phyloP scores from a whole-genome alignment of 495 filamentous ascomycete genomes.

The Margaritispora aquatica region DNA sequence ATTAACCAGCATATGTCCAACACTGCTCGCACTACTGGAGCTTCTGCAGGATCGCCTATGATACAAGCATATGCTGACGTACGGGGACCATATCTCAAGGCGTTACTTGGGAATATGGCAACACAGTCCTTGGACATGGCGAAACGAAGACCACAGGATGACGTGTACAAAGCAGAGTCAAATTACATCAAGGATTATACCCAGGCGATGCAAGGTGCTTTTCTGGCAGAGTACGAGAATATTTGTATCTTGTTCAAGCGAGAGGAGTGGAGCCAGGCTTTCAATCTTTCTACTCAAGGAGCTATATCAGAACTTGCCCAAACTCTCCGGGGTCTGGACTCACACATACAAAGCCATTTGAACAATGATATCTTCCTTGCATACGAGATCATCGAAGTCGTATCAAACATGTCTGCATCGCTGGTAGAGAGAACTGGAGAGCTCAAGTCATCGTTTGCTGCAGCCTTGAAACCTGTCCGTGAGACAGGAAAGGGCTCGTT shows the following conservation, averaged over 20 bases:
- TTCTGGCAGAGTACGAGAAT: conserved; percentile 81
- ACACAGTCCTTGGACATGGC: conserved; percentile 84
- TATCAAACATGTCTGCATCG: conserved; percentile 70
- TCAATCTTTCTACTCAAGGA: conserved; percentile 67
- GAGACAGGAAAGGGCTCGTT: conserved; percentile 89
- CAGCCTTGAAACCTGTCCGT: conserved; percentile 80
- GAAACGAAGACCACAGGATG: conserved; percentile 70
- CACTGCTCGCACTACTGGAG: conserved; percentile 22
- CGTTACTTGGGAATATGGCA: conserved; percentile 77
- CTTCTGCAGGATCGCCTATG: conserved; percentile 47
- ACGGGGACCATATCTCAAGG: conserved; percentile 74
- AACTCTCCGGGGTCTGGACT: conserved; percentile 83
- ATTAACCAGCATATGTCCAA: conserved; percentile 43
- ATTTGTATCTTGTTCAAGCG: conserved; percentile 77
- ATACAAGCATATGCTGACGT: conserved; percentile 78
- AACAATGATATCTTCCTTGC: conserved; percentile 93
- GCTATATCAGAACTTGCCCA: conserved; percentile 76
- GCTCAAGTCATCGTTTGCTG: conserved; percentile 73
- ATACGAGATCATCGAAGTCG: conserved; percentile 92
- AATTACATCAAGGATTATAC: conserved; percentile 91
- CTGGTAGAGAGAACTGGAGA: conserved; percentile 80
- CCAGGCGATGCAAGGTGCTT: conserved; percentile 77
- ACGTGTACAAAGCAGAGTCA: conserved; percentile 82
- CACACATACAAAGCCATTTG: conserved; percentile 78
- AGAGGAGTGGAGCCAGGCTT: conserved; percentile 73